Base-by-base conservation (phyloP, 352 stramenopile species). In the Phytophthora sansomeana region DNA sequence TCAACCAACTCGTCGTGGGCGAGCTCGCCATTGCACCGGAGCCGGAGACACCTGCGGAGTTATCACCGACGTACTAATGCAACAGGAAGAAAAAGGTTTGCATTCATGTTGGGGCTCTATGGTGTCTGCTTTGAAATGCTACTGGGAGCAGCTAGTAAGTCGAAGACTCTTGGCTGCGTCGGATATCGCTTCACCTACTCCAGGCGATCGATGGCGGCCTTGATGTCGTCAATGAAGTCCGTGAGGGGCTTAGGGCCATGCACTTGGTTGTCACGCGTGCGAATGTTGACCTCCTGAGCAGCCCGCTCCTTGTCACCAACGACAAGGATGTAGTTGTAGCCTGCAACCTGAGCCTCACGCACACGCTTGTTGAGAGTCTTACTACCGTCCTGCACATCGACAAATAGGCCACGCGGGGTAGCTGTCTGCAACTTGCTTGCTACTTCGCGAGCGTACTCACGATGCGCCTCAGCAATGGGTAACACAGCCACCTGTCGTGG, bases 351-450 rank as follows among this genome's bases (percentile, higher is more conserved):
- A 4, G 80, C 86, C 33, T 96, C 88, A 35, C 88, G 88, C 24
- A 96, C 72, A 41, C 80, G 78, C 57, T 96, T 96, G 75, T 93
- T 93, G 17, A 96, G 83, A 28, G 88, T 96, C 74, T 95, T 96
- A 73, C 72, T 89, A 26, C 69, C 72, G 44, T 87, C 80, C 51
- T 89, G 67, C 13, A 96, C 79, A 53, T 95, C 86, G n/a, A 95
- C 83, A 41, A 78, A 92, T 13, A 80, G 58, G 0, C 69, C 69
- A 33, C 56, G 66, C 11, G 65, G 36, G 13, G 53, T 75, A 32
- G 83, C 59, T 5, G 72, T 69, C 29, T 85, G 58, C 21, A 94
- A 63, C 41, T 72, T 72, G 16, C 39, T 55, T 17, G 76, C 75
- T 3, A 93, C 82, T n/a, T 83, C 35, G 14, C 75, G 50, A 16